Evolutionary conservation across 1,284 basidiomycete genomes (phyloP), one percentile per base, ranked within the genome.

Genomic region (Takashimella tepidaria): DNA sequence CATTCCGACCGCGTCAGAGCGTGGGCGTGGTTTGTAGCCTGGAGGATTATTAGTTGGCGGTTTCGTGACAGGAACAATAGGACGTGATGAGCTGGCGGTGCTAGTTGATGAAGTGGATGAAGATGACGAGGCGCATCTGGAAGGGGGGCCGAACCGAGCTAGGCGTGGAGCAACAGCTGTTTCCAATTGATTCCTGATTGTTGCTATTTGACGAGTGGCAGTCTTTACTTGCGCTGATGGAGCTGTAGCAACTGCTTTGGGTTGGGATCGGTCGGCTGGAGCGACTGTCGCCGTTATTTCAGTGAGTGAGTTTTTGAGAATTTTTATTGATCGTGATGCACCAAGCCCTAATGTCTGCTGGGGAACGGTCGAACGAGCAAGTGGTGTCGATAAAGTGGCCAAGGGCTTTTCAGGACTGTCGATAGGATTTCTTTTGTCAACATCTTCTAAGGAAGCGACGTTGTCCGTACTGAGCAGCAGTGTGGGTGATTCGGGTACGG

Each of bases 101-200:
- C 53, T 55, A n/a, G 54, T 25, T n/a, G 45, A 56, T 20, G 49
- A 31, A 27, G 31, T 19, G n/a, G 55, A 59, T 5, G 55, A 50
- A 21, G 25, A 20, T 16, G 31, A 37, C 11, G 58, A 59, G 20
- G 44, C 57, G 4, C 60, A 48, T 26, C 62, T 48, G 23, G 59
- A 59, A 43, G 62, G 61, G 10, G 62, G 59, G 13, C 60, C 59
- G 26, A 61, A 43, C 3, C 45, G 48, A 21, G 45, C 51, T 19
- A 54, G 45, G 25, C 51, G 47, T n/a, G 42, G 26, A n/a, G 52
- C 48, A 10, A 67, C 41, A 5, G 59, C 62, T 3, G 58, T 51
- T 19, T 66, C 63, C 1, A 70, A 59, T 49, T 66, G 63, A 22
- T 52, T 51, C 24, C 60, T 53, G 31, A 70, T 66, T 5, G n/a